Evolutionary conservation across 1,139 yeast species (phyloP), one percentile per base, ranked within the genome.

Genomic region (Geotrichum histeridarum): DNA sequence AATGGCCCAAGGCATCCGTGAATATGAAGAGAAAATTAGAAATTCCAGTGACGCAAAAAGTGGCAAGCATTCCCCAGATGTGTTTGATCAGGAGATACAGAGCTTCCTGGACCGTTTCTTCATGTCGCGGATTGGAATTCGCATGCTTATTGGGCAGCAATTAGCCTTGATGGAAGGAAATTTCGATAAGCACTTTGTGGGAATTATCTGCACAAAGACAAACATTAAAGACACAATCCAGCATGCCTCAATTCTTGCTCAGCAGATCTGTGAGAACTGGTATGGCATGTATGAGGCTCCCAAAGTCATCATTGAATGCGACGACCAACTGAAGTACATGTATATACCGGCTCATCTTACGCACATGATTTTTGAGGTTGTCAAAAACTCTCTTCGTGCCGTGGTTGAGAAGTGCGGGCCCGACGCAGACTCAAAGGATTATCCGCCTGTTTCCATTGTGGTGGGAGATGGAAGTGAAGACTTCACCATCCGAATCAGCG

Each of bases 281-380:
- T 87, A 86, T 67, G 91, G 91, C 5, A 72, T 87, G 14, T 82
- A 82, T 65, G 94, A 86, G 61, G 88, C 91, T 1, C 95, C 95
- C 1, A 78, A 83, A 60, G 88, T 87, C 35, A 82, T 82, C 63
- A 73, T 87, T 48, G 82, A 84, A 60, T 85, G 91, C 53, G 84
- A 87, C 1, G 77, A 78, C 31, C 82, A 83, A 48, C 78, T 85
- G 62, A 78, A 77, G 59, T 86, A 86, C 69, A 84, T 86, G 87
- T 87, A 87, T 64, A 94, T 87, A n/a, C 95, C 95, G 1, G 94
- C 94, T 3, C 95, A 87, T 69, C 77, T 87, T 66, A 83, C 86
- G 62, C 95, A 87, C 67, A 86, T 87, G 89, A 70, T 87, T 14
- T 88, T 86, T 68, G 95, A 87, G 70, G 84, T 89, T 1, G 75